These are phyloP conservation scores for Lodderomyces metapsilosis DNA, from an alignment of 1,139 yeast species.

Conservation along the genomic window DNA sequence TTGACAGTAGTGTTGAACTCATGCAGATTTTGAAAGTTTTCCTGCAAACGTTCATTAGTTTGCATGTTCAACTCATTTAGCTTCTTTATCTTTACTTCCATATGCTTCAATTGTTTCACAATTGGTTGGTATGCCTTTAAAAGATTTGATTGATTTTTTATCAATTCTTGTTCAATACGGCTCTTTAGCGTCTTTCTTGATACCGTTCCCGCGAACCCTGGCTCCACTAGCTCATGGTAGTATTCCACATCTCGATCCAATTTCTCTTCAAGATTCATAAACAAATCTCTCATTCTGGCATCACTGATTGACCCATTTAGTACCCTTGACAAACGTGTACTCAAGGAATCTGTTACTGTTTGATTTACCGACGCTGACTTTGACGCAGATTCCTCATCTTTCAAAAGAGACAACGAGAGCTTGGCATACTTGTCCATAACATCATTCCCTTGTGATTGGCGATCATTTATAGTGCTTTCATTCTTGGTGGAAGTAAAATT, in stretches of 20 bases:
- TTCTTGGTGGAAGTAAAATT: slow-evolving; percentile 23
- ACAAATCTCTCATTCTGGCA: slow-evolving; percentile 45
- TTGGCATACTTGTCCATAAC: slow-evolving; percentile 42
- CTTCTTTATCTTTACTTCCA: slow-evolving; percentile 39
- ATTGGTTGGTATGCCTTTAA: slow-evolving; percentile 64
- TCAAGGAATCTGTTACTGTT: slow-evolving; percentile 23
- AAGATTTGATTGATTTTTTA: slow-evolving; percentile 57
- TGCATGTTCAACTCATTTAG: slow-evolving; percentile 40
- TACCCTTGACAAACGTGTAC: slow-evolving; percentile 50
- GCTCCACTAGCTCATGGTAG: slow-evolving; percentile 38
- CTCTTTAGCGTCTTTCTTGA: slow-evolving; percentile 62
- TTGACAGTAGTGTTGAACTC: slow-evolving; percentile 37
- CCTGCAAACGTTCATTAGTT: slow-evolving; percentile 37
- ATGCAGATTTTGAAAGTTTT: slow-evolving; percentile 21
- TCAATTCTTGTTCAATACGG: slow-evolving; percentile 67
- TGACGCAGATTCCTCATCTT: slow-evolving; percentile 12
- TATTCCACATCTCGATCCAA: slow-evolving; percentile 10
- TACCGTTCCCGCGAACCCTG: slow-evolving; percentile 58
- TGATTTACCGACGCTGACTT: slow-evolving; percentile 2
- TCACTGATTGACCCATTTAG: slow-evolving; percentile 51
- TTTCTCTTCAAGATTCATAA: slow-evolving; percentile 43
- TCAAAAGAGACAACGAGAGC: slow-evolving; percentile 25
- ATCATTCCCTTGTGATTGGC: slow-evolving; percentile 14
- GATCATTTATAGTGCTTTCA: slow-evolving; percentile 3
- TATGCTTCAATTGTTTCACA: slow-evolving; percentile 43